Base-by-base conservation (phyloP, 441 rosid genomes). In the Populus tomentosa region DNA sequence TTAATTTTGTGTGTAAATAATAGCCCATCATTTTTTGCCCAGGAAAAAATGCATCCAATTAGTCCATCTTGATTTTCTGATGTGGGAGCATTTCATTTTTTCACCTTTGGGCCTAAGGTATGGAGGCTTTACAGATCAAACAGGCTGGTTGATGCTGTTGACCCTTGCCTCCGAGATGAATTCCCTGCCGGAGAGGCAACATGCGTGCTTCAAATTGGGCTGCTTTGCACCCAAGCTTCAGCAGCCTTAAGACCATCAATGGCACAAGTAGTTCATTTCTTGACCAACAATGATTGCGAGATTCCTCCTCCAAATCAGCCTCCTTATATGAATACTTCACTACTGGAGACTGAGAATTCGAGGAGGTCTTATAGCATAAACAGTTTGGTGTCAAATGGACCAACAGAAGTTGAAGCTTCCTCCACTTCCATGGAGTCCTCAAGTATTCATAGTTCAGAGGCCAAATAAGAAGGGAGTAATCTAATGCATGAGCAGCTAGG, bases 161-260 rank as follows among this genome's bases (percentile, higher is more conserved):
- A 91, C 38, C 80, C 82, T 64, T 62, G 81, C 61, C 76, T 91
- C 70, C 74, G 72, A 67, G 84, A 76, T 10, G 87, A 90, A 62
- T 82, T 83, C 26, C 81, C 89, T 14, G 78, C 70, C 33, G 53
- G 81, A 38, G 89, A 87, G 21, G 92, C 80, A 30, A 53, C 77
- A 24, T 33, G 35, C 40, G 92, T 91, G 71, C 92, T 94, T 63
- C 88, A 76, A 70, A 86, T 88, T 6, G 98, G 94, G 46, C 85
- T 94, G 36, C 74, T 94, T 50, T 94, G 96, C 82, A 77, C 94
- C 24, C 98, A 92, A 77, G 97, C 94, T 50, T 83, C 86, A 30
- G 92, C 83, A 26, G 33, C 84, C 1, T 79, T 82, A 10, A 89
- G 98, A 83, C 97, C 97, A 2, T 83, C 92, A 3, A 94, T 92